phyloP scores from a whole-genome alignment of 768 basidiomycete species.

The Pleurotus djamor region DNA sequence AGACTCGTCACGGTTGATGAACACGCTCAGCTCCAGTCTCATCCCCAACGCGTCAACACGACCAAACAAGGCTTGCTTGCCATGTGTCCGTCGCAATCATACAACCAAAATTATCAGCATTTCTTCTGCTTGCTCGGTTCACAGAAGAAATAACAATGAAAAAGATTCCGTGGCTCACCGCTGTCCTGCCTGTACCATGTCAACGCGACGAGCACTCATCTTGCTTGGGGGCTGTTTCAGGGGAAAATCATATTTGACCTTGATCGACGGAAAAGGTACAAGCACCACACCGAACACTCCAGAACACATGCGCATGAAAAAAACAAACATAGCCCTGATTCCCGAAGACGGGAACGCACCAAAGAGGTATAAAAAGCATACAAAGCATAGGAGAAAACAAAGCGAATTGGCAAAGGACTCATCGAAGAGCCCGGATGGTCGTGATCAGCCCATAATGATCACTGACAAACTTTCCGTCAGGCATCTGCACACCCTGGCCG shows the following conservation, averaged over 20 bases:
- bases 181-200: neutral
- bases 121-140: neutral
- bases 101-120: neutral
- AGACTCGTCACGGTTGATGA: neutral
- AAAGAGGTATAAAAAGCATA: no score
- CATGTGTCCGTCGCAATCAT: neutral
- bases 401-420: neutral
- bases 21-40: neutral
- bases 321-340: neutral
- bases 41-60: neutral
- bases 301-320: neutral
- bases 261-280: neutral
- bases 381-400: no score
- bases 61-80: neutral
- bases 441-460: constrained; percentile 64
- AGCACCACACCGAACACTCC: neutral
- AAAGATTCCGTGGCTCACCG: neutral
- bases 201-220: neutral
- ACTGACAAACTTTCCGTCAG: constrained; percentile 39
- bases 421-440: constrained; percentile 1
- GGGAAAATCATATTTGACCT: neutral
- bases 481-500: constrained; percentile 51
- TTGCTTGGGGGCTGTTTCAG: neutral
- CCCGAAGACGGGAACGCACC: neutral
- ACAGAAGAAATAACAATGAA: no score